Evolutionary conservation across 352 stramenopile genomes (phyloP), one percentile per base, ranked within the genome.

Genomic region (Phytophthora pinifolia): DNA sequence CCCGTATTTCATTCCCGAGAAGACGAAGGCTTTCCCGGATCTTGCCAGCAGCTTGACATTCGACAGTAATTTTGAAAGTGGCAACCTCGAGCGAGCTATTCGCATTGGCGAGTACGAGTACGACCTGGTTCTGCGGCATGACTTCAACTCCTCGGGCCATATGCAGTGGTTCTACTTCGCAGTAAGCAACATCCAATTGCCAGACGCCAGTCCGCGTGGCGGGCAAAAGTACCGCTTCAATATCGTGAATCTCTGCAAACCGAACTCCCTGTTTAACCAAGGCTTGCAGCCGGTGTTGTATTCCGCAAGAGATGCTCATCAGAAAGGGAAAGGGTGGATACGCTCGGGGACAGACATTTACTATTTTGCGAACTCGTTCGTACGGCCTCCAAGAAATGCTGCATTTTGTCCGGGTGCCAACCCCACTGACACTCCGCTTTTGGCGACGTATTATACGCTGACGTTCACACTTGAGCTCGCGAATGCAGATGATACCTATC

Each of bases 101-200:
- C 88, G 93, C 38, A 77, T 93, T 9, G 93, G 85, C 2, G 62
- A 83, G 18, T 76, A 54, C 29, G 86, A 97, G 44, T 98, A 98
- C 60, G 93, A 98, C 33, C 70, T 98, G 9, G 71, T 97, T 9
- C 47, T 98, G 12, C 74, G 89, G 4, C 61, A 74, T 0, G 94
- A 98, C 62, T 53, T 95, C 22, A 85, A 97, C 61, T 96, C 85
- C 10, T 65, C 45, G 0, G 76, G 85, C 0, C 77, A 96, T 46
- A 95, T 77, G 60, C 88, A 98, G 67, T 98, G 94, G 94, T 98
- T 98, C 49, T 98, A 98, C 56, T 98, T 98, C 62, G 76, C 75
- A 2, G 66, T 98, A n/a, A 83, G 72, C 42, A 96, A 96, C 47
- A 68, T 83, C 7, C 52, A 70, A 2, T n/a, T 38, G 2, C 31